Percentiles rank a stretch among this genome's conserved stretches.
phyloP scores from a whole-genome alignment of 805 yeast species.

The Starmera dryadoides region DNA sequence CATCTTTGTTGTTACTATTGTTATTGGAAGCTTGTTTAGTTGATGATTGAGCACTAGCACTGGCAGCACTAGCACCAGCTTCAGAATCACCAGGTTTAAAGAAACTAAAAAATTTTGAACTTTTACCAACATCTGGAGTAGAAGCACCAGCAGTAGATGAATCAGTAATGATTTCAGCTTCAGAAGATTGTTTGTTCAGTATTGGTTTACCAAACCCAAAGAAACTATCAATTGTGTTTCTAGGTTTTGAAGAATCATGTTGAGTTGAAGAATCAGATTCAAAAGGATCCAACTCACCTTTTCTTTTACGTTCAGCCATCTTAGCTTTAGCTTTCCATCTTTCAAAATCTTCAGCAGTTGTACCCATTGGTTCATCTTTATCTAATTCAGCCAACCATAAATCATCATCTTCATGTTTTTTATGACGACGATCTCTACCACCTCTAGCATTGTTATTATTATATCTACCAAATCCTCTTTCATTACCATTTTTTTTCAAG shows the following conservation, averaged over 20 bases:
- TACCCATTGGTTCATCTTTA: constrained; percentile 8
- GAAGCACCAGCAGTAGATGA: constrained; percentile 3
- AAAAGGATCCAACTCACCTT: constrained; percentile 17
- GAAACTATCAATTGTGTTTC: constrained; percentile 17
- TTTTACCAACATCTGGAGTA: constrained; percentile 12
- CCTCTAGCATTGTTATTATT: constrained; percentile 7
- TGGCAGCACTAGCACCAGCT: background rate
- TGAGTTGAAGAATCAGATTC: constrained; percentile 1
- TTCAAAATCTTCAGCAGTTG: constrained; percentile 29
- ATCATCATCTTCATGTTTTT: constrained; percentile 12
- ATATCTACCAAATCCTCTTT: constrained; percentile 1
- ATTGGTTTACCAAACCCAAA: constrained; percentile 12
- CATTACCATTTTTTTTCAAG: constrained; percentile 9
- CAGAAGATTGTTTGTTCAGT: background rate
- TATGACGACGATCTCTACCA: constrained; percentile 9
- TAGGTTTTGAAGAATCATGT: constrained; percentile 6
- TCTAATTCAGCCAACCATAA: constrained; percentile 14
- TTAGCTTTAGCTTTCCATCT: constrained; percentile 31
- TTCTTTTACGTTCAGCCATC: constrained; percentile 26
- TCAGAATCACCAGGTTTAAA: constrained; percentile 15
- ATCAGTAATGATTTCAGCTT: background rate
- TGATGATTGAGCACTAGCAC: background rate
- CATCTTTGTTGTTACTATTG: constrained; percentile 4
- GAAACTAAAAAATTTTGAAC: constrained; percentile 21
- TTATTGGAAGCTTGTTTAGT: background rate